Evolutionary conservation across 352 stramenopile genomes (phyloP).

Genomic region (Pythium biforme): DNA sequence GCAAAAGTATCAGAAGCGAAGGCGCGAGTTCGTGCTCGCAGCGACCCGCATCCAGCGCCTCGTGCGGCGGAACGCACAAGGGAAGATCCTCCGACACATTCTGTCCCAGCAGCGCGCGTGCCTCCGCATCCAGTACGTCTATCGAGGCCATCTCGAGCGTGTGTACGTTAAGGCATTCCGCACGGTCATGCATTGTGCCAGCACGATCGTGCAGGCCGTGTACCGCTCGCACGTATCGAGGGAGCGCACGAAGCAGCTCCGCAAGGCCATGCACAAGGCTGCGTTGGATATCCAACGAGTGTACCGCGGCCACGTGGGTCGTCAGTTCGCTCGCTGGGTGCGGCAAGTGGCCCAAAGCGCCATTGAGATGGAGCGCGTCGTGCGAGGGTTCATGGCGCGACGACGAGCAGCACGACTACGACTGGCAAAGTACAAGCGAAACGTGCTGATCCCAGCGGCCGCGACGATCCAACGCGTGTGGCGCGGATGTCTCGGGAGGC

Average conservation of each 20-base stretch:
- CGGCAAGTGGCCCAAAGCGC: slow-evolving; percentile 43
- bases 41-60: slow-evolving; percentile 57
- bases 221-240: slow-evolving; percentile 56
- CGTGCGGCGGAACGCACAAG: slow-evolving; percentile 45
- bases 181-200: slow-evolving; percentile 48
- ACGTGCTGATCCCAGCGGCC: slow-evolving; percentile 45
- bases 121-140: slow-evolving; percentile 60
- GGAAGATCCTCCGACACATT: slow-evolving; percentile 43
- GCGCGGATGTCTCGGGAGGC: slow-evolving; percentile 42
- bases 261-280: slow-evolving; percentile 27
- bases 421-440: slow-evolving; percentile 38
- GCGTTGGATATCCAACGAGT: slow-evolving; percentile 48
- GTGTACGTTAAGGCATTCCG: slow-evolving; percentile 52
- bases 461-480: slow-evolving; percentile 55
- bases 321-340: slow-evolving; percentile 43
- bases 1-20: slow-evolving; percentile 57
- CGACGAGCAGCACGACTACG: slow-evolving; percentile 42
- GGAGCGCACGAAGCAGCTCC: slow-evolving; percentile 34
- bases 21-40: slow-evolving; percentile 40
- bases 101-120: slow-evolving; percentile 40
- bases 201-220: slow-evolving; percentile 64
- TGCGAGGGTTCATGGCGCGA: slow-evolving; percentile 59
- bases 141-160: slow-evolving; percentile 47
- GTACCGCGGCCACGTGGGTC: slow-evolving; percentile 48
- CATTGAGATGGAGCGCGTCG: slow-evolving; percentile 46